phyloP scores from a whole-genome alignment of 805 yeast genomes.

The Ogataea ganodermae region DNA sequence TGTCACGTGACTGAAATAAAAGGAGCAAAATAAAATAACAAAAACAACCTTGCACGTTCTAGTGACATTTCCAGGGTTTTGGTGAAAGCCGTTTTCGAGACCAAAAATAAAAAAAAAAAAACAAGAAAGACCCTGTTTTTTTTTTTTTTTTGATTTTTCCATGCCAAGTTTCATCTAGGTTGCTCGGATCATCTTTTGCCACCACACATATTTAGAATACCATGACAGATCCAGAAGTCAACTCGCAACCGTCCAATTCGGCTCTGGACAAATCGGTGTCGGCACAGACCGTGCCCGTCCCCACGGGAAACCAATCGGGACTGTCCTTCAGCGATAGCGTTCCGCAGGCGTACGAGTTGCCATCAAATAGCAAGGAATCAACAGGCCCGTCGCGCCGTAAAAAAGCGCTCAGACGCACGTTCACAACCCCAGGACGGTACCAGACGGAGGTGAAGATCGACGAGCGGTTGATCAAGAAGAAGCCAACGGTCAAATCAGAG shows the following conservation, averaged over 20 bases:
- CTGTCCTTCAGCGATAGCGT: background rate
- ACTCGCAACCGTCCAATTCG: background rate
- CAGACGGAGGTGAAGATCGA: constrained; percentile 17
- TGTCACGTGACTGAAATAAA: background rate
- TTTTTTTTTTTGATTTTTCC: background rate
- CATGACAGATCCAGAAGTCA: too few relatives aligned
- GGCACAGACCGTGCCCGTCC: constrained; percentile 5
- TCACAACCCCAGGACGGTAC: constrained; percentile 20
- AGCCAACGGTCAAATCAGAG: constrained; percentile 18
- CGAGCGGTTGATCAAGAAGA: constrained; percentile 12
- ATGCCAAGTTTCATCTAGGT: background rate
- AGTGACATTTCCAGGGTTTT: too few relatives aligned
- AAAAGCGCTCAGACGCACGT: constrained; percentile 10
- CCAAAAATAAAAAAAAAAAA: background rate
- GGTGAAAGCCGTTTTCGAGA: background rate
- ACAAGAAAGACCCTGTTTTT: constrained; percentile 1
- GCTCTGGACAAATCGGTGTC: background rate
- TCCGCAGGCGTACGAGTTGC: constrained; percentile 2
- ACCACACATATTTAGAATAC: too few relatives aligned
- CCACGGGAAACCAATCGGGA: background rate
- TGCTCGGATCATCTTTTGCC: too few relatives aligned
- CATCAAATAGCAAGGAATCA: constrained; percentile 1
- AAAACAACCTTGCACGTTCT: too few relatives aligned
- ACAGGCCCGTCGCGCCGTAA: background rate
- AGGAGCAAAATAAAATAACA: too few relatives aligned